Conservation (phyloP, 2,329 filamentous ascomycete species). For the Tolypocladium tundrense region DNA sequence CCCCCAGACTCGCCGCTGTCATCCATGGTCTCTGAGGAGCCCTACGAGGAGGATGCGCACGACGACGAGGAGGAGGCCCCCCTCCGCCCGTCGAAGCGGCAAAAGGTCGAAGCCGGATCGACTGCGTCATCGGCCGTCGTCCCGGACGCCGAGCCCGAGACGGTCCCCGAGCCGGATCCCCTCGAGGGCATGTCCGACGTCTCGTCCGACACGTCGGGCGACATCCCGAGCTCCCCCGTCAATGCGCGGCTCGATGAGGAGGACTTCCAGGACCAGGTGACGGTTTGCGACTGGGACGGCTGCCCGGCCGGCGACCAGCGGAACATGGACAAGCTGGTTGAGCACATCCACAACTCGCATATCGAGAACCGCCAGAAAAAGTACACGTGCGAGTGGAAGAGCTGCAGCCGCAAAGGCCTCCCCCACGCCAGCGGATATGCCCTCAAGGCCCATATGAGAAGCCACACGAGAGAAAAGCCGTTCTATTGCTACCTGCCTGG, state of each 20-base stretch:
- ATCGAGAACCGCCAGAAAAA: slow-evolving; percentile 91
- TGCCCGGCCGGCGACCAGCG: slow-evolving; percentile 60
- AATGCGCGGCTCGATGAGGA: slow-evolving; percentile 62
- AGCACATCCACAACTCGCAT: slow-evolving; percentile 85
- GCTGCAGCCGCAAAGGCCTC: slow-evolving; percentile 79
- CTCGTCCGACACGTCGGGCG: slow-evolving; percentile 83
- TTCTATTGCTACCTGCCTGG: slow-evolving; percentile 94
- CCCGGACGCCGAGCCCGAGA: slow-evolving; percentile 31
- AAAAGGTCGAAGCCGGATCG: slow-evolving; percentile 33
- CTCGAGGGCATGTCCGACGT: slow-evolving; percentile 58
- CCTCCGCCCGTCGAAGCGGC: slow-evolving; percentile 35
- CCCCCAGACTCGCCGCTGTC: slow-evolving; percentile 37
- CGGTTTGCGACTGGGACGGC: slow-evolving; percentile 67
- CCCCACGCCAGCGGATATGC: slow-evolving; percentile 94
- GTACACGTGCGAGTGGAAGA: slow-evolving; percentile 96
- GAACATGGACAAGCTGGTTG: slow-evolving; percentile 73
- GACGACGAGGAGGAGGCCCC: slow-evolving; percentile 29
- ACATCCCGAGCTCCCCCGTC: slow-evolving; percentile 62
- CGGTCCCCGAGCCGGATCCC: slow-evolving; percentile 38
- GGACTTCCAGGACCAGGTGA: slow-evolving; percentile 68
- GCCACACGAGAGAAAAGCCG: slow-evolving; percentile 94
- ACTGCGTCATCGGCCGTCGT: slow-evolving; percentile 34
- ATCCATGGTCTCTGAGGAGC: slow-evolving; percentile 34
- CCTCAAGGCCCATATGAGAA: slow-evolving; percentile 92
- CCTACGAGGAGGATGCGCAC: slow-evolving; percentile 34